phyloP scores from a whole-genome alignment of 1,139 yeast species.

The Williopsis jadinii region DNA sequence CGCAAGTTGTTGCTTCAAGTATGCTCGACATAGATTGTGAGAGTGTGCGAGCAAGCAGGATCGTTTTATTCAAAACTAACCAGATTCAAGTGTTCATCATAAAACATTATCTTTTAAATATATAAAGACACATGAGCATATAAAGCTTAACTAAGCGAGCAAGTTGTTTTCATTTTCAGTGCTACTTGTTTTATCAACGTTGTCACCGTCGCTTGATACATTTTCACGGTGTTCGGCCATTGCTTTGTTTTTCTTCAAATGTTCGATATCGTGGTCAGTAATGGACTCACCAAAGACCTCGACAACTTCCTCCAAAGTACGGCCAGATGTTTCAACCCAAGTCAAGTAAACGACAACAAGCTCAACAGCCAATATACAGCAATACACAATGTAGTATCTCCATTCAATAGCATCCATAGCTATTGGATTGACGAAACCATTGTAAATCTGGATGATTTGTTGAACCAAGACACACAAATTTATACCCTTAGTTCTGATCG shows the following conservation, averaged over 20 bases:
- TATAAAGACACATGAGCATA: too few species aligned
- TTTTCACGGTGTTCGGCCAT: constrained; percentile 11
- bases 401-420: constrained; percentile 54
- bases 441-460: constrained; percentile 29
- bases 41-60: too few species aligned
- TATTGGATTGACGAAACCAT: constrained; percentile 50
- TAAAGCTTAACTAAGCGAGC: constrained; percentile 3
- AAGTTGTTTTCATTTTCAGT: constrained; percentile 10
- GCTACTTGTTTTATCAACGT: background rate
- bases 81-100: too few species aligned
- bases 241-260: constrained; percentile 10
- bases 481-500: constrained; percentile 30
- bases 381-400: constrained; percentile 53
- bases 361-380: constrained; percentile 35
- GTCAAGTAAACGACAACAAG: constrained; percentile 33
- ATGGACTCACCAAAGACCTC: constrained; percentile 21
- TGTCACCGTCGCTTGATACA: constrained; percentile 5
- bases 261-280: constrained; percentile 9
- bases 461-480: constrained; percentile 26
- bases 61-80: too few species aligned
- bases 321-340: constrained; percentile 45
- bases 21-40: too few species aligned
- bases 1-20: too few species aligned
- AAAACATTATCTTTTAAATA: too few species aligned
- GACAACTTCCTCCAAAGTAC: constrained; percentile 48